A percentile compares a stretch with the other conserved stretches of the same genome.
These are phyloP conservation scores for Tricholomella constricta DNA, from an alignment of 768 basidiomycete genomes.

Conservation along the genomic window DNA sequence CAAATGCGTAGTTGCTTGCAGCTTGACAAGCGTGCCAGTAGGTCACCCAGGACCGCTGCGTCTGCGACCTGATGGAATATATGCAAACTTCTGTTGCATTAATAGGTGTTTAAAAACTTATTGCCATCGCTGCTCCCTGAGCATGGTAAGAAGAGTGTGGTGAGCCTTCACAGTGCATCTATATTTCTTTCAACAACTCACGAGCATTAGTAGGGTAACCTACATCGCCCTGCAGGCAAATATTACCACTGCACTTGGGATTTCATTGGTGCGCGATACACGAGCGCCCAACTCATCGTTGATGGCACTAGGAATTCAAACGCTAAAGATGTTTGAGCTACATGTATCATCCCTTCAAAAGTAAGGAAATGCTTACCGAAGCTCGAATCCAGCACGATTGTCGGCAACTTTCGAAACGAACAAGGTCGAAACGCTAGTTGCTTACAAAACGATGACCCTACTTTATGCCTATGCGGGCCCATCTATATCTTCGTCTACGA, in stretches of 20 bases:
- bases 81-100: neutral
- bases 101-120: constrained; percentile 20
- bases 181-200: constrained; percentile 39
- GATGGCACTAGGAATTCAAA: constrained; percentile 50
- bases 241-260: constrained; percentile 52
- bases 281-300: constrained; percentile 48
- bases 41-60: constrained; percentile 48
- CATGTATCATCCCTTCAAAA: neutral
- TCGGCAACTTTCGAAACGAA: too few relatives aligned
- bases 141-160: constrained; percentile 41
- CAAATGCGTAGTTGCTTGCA: constrained; percentile 41
- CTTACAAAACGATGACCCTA: constrained; percentile 40
- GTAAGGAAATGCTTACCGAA: constrained; percentile 39
- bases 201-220: constrained; percentile 64
- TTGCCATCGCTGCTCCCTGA: constrained; percentile 58
- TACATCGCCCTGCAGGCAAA: constrained; percentile 54
- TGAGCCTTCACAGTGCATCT: neutral
- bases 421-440: constrained; percentile 4
- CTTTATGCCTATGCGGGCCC: constrained; percentile 45
- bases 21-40: constrained; percentile 50
- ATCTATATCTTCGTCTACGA: constrained; percentile 66
- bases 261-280: constrained; percentile 48
- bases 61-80: constrained; percentile 46
- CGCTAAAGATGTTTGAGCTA: constrained; percentile 22
- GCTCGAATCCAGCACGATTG: constrained; percentile 53